Conservation (phyloP, 257 asterid genomes). For the Voacanga thouarsii region DNA sequence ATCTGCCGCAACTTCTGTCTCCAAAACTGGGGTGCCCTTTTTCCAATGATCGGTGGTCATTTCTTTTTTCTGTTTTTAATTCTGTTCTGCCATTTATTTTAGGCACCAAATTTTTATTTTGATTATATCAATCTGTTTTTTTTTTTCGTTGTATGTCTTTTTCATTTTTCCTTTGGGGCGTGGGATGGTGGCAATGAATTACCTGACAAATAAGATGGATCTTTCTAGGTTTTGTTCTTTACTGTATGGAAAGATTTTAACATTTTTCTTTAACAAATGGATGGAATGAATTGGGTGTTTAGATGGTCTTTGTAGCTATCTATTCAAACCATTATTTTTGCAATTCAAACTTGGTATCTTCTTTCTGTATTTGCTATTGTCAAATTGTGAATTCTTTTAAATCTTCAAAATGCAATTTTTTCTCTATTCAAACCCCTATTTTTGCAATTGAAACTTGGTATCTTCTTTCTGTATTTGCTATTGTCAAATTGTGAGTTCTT, state of each 20-base stretch:
- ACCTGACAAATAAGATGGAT: neutral
- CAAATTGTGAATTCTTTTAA: neutral
- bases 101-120: constrained; percentile 3
- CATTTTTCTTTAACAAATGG: neutral
- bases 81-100: neutral
- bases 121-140: constrained; percentile 6
- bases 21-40: constrained; percentile 38
- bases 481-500: neutral
- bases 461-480: neutral
- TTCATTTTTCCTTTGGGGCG: neutral
- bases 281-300: neutral
- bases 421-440: neutral
- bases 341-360: neutral
- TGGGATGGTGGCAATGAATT: neutral
- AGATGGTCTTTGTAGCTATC: neutral
- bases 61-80: constrained; percentile 1
- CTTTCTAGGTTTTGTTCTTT: neutral
- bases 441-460: neutral
- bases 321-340: neutral
- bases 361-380: neutral
- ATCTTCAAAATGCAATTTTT: neutral
- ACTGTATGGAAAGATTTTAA: neutral
- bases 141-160: neutral
- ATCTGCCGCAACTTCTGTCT: constrained; percentile 28
- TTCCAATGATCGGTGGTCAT: neutral